Evolutionary conservation across 2,329 filamentous ascomycete genomes (phyloP), one percentile per base, ranked within the genome.

Genomic region (Fusarium neocosmosporiellum): DNA sequence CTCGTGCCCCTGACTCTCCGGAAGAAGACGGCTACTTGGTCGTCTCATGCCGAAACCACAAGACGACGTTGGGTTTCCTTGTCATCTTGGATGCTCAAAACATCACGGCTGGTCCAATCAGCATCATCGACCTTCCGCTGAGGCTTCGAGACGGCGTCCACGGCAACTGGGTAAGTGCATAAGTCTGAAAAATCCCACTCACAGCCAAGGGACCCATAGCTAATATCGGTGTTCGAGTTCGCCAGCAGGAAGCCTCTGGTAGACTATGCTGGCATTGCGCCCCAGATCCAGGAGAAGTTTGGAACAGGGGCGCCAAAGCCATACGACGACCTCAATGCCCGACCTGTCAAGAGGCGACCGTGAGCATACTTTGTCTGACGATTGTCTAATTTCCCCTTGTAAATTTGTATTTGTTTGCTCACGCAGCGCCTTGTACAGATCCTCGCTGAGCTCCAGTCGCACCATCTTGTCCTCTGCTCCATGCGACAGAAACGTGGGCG

Each of bases 401-500:
- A n/a, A n/a, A n/a, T n/a, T n/a, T n/a, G n/a, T n/a, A n/a, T n/a
- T n/a, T n/a, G n/a, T n/a, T n/a, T 33, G 36, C 36, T 39, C 36
- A n/a, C 36, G 36, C 7, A 39, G 36, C 36, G 9, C 36, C 18
- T 39, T 39, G 36, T n/a, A 39, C 36, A 39, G 36, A 39, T 39
- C 36, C 36, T 39, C 36, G 16, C 36, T 39, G 36, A 39, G 36
- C 8, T 39, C 36, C 36, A 39, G 18, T 7, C 16, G 36, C 2
- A 39, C 36, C 36, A 39, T 39, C 36, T 10, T 39, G 36, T 39
- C 36, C 36, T 39, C 36, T 39, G 36, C 36, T 8, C 36, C 36
- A 39, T 39, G 36, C 7, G 16, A 39, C 18, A 39, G 36, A 39
- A 80, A 84, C 0, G 83, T 85, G 7, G 83, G 82, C 80, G 65